Evolutionary conservation across 2,329 filamentous ascomycete species (phyloP), one percentile per base, ranked within the genome.

Genomic region (Bertia moriformis): DNA sequence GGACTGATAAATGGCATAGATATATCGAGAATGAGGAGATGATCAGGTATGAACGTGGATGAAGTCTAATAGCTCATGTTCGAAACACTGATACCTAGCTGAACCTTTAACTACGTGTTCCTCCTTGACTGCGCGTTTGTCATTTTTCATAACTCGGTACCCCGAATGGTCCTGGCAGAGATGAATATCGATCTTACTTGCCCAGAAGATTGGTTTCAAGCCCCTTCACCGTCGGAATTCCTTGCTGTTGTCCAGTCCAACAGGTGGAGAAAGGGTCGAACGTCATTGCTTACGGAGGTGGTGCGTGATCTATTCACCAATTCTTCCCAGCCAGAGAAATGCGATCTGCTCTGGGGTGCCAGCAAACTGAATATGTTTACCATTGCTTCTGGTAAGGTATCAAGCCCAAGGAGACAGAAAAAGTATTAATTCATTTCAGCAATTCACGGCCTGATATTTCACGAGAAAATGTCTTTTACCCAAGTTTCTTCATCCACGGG

Each of bases 121-220:
- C 24, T 40, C 4, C 38, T 44, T 19, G 42, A 43, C 32, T 41
- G 39, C 4, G 35, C 19, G 12, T 39, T 41, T 24, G 39, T 43
- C 12, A 44, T 44, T 17, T 44, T 44, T 14, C 40, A 44, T 20
- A 44, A 44, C 22, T 44, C 40, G 1, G 38, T 42, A 4, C 42
- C 40, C 10, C 14, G 40, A 40, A 44, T 44, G 40, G 40, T 42
- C 4, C 37, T 44, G 3, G 37, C 38, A 27, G 42, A 44, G 27
- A 44, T 44, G 40, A 14, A 19, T 7, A 42, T 44, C 14, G 42
- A 44, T 40, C 22, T 44, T 10, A 7, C 22, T n/a, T 27, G 22
- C 22, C 22, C 22, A 27, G 22, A 27, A 27, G 22, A 7, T n/a
- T 10, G n/a, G 22, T 27, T 27, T 27, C 22, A 27, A 27, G 22